Conservation (phyloP, 495 filamentous ascomycete genomes). For the Parmelia sp. region DNA sequence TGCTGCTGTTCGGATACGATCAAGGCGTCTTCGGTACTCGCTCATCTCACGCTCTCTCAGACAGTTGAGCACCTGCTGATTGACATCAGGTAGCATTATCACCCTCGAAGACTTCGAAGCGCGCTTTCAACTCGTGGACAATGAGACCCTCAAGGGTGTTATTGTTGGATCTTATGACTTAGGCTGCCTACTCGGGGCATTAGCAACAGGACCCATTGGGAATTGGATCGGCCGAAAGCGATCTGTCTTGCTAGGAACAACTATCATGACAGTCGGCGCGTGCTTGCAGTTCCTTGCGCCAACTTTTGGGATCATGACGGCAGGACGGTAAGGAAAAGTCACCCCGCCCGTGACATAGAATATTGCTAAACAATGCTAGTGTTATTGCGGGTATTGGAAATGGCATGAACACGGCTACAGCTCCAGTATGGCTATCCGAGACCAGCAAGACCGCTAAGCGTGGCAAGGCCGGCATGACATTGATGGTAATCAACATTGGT, state of each 20-base stretch:
- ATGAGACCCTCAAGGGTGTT: constrained; percentile 11
- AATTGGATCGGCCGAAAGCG: neutral
- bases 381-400: constrained; percentile 22
- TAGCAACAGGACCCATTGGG: constrained; percentile 2
- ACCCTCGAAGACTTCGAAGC: constrained; percentile 5
- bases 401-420: constrained; percentile 23
- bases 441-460: constrained; percentile 21
- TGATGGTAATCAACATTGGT: constrained; percentile 31
- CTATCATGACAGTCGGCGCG: constrained; percentile 10
- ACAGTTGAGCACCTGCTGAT: neutral
- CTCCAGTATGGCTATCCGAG: constrained; percentile 22
- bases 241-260: constrained; percentile 8
- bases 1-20: constrained; percentile 25
- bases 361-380: neutral
- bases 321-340: constrained; percentile 5
- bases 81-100: constrained; percentile 3
- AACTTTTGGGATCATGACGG: constrained; percentile 2
- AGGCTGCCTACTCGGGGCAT: constrained; percentile 4
- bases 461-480: constrained; percentile 17
- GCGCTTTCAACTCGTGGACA: neutral
- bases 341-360: neutral
- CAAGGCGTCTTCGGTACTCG: constrained; percentile 21
- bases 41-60: neutral
- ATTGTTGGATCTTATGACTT: constrained; percentile 8
- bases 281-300: constrained; percentile 9